These are phyloP conservation scores for Simplicillium aogashimaense DNA, from an alignment of 2,329 filamentous ascomycete species.

Conservation along the genomic window DNA sequence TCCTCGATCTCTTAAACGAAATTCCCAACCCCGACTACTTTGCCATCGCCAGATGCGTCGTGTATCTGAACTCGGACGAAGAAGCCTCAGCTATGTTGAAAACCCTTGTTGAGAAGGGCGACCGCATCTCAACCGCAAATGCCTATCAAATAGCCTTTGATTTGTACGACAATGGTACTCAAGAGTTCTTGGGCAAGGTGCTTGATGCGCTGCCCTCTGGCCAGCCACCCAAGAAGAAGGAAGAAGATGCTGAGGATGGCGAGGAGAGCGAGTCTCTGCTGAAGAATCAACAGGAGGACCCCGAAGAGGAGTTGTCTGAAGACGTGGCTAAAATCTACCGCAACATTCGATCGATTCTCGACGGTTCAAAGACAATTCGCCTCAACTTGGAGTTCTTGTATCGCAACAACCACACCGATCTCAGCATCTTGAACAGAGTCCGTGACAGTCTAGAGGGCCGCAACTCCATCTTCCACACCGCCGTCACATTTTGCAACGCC, in stretches of 20 bases:
- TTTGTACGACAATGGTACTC: constrained; percentile 95
- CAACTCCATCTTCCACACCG: constrained; percentile 97
- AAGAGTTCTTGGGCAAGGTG: constrained; percentile 90
- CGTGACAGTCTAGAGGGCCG: constrained; percentile 90
- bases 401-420: constrained; percentile 87
- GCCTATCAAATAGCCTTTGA: constrained; percentile 98
- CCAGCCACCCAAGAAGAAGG: constrained; percentile 29
- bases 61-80: constrained; percentile 86
- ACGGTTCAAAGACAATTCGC: constrained; percentile 88
- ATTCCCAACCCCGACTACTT: constrained; percentile 94
- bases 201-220: constrained; percentile 64
- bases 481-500: constrained; percentile 93
- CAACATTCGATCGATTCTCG: constrained; percentile 60
- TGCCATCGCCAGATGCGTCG: constrained; percentile 93
- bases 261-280: constrained; percentile 41
- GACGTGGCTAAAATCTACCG: constrained; percentile 46
- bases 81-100: constrained; percentile 81
- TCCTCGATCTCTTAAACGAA: constrained; percentile 90
- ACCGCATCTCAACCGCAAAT: constrained; percentile 68
- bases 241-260: constrained; percentile 26
- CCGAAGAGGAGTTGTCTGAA: constrained; percentile 43
- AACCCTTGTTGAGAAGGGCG: constrained; percentile 70
- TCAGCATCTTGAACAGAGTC: constrained; percentile 89
- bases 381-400: constrained; percentile 95
- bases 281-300: constrained; percentile 37